A percentile compares a stretch with the other conserved stretches of the same genome.
Conservation (phyloP, 345 rosid genomes). For the Angophora floribunda region DNA sequence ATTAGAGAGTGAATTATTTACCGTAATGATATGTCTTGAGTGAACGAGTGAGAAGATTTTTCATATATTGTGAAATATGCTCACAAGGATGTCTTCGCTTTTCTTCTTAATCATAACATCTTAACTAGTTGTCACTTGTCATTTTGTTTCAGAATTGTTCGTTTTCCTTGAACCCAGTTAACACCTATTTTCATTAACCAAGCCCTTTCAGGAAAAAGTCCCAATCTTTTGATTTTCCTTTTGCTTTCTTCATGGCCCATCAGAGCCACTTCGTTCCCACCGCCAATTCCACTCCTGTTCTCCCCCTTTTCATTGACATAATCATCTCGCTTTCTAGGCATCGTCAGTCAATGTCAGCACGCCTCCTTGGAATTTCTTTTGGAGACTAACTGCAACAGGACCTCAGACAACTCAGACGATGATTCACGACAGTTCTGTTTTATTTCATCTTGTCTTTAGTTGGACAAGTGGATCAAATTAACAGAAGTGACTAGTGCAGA, state of each 20-base stretch:
- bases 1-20: neutral
- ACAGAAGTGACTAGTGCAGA: neutral
- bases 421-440: neutral
- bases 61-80: neutral
- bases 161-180: no score
- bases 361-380: neutral
- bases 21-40: neutral
- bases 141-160: no score
- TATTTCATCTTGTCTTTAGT: no score
- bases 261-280: neutral
- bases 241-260: neutral
- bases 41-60: neutral
- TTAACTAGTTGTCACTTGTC: neutral
- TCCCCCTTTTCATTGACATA: neutral
- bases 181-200: no score
- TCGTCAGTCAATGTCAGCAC: neutral
- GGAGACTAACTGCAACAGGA: neutral
- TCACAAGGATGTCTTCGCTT: neutral
- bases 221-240: neutral
- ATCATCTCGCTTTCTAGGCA: neutral
- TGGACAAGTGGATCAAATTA: neutral
- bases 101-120: neutral
- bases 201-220: no score
- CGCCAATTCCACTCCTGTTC: neutral
- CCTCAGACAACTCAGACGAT: neutral